Conservation (phyloP, 495 filamentous ascomycete genomes). For the Cercophora newfieldiana region DNA sequence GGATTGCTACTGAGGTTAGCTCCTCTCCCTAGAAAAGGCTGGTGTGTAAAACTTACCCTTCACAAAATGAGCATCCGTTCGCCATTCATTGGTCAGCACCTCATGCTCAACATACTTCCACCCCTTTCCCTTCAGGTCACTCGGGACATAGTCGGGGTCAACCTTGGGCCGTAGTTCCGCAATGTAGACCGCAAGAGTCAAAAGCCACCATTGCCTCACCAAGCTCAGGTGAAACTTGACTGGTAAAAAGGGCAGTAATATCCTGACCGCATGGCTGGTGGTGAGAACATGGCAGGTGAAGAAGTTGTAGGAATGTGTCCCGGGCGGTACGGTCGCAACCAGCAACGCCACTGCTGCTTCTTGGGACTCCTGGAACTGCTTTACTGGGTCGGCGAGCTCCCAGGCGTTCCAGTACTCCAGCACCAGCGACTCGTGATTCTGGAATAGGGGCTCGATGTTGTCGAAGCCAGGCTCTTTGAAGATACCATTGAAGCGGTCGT, state of each 20-base stretch:
- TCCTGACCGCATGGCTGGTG: conserved; percentile 81
- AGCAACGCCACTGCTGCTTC: conserved; percentile 72
- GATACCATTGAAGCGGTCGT: conserved; percentile 58
- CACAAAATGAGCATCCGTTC: conserved; percentile 78
- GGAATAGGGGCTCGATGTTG: conserved; percentile 68
- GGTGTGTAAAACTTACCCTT: conserved; percentile 53
- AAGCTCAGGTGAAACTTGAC: conserved; percentile 68
- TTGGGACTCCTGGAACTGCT: conserved; percentile 77
- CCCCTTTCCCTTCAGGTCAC: conserved; percentile 60
- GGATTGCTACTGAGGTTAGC: conserved; percentile 51
- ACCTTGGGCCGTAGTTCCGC: conserved; percentile 70
- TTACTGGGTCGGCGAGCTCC: conserved; percentile 60
- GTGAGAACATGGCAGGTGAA: conserved; percentile 81
- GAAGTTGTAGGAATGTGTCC: conserved; percentile 74
- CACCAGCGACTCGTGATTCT: conserved; percentile 65
- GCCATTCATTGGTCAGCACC: conserved; percentile 63
- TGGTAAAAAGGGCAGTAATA: conserved; percentile 78
- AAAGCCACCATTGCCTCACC: conserved; percentile 85
- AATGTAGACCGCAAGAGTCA: conserved; percentile 76
- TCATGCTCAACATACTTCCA: conserved; percentile 75
- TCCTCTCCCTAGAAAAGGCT: not conserved
- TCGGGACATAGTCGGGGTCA: conserved; percentile 61
- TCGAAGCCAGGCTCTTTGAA: conserved; percentile 58
- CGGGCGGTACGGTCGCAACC: conserved; percentile 57
- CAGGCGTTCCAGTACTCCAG: conserved; percentile 89